phyloP scores from a whole-genome alignment of 2,329 filamentous ascomycete genomes.

The Zymoseptoria tritici region DNA sequence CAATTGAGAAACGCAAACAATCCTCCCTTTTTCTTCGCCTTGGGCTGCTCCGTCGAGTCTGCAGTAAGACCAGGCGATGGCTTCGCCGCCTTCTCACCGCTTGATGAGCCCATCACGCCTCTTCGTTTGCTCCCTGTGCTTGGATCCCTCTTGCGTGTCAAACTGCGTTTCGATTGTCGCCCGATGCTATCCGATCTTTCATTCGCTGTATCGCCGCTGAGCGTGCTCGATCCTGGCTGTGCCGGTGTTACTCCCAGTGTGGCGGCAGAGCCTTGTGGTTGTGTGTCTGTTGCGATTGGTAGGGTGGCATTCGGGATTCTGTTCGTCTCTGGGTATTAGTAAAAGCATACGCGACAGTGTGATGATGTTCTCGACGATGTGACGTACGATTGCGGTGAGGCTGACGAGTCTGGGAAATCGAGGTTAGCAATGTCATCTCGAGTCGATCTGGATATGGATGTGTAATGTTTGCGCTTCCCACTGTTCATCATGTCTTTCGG shows the following conservation, averaged over 20 bases:
- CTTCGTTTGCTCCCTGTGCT: conserved; percentile 42
- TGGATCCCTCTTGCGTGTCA: conserved; percentile 38
- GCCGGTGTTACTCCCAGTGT: conserved; percentile 9
- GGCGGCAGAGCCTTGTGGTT: conserved; percentile 4
- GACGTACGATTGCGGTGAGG: conserved; percentile 18
- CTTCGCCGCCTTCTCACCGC: conserved; percentile 35
- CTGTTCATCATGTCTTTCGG: not conserved
- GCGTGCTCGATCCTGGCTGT: conserved; percentile 24
- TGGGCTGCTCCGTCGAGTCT: conserved; percentile 26
- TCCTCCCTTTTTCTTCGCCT: conserved; percentile 37
- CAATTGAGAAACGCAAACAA: conserved; percentile 54
- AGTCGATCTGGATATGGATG: not conserved
- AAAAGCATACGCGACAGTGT: conserved; percentile 10
- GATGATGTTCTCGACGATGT: conserved; percentile 13
- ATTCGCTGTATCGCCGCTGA: conserved; percentile 39
- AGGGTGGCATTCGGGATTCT: conserved; percentile 14
- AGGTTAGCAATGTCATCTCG: conserved; percentile 4
- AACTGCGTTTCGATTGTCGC: conserved; percentile 39
- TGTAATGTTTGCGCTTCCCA: not conserved
- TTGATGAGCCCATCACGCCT: conserved; percentile 28
- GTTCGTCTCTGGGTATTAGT: conserved; percentile 6
- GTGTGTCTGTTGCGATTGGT: conserved; percentile 2
- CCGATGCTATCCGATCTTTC: conserved; percentile 39
- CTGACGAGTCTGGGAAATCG: conserved; percentile 13
- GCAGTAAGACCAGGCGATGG: conserved; percentile 27